A percentile compares a stretch with the other conserved stretches of the same genome.
Evolutionary conservation across 176 grass and related monocot genomes (phyloP).

Genomic region (Coix lacrymajobi): DNA sequence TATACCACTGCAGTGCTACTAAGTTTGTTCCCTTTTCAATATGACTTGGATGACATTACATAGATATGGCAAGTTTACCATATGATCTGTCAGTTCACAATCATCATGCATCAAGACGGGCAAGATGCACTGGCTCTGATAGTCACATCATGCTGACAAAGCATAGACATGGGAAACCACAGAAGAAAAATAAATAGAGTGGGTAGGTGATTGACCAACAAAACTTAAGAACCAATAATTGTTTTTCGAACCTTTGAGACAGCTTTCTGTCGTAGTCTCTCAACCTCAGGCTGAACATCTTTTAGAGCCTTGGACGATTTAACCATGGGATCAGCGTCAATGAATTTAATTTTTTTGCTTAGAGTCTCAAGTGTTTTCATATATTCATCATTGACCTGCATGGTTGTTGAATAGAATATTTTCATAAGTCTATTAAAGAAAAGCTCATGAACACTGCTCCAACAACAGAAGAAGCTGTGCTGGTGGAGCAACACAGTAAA

Average conservation of each 20-base stretch:
- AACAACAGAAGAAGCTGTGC: neutral
- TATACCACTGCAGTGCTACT: neutral
- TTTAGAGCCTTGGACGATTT: constrained; percentile 85
- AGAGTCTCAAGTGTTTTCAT: constrained; percentile 81
- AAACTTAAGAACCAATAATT: constrained; percentile 10
- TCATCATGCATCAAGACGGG: neutral
- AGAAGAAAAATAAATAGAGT: neutral
- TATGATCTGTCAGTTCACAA: neutral
- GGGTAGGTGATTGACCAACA: neutral
- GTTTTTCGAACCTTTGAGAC: constrained; percentile 81
- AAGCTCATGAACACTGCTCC: neutral
- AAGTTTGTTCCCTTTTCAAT: constrained; percentile 5
- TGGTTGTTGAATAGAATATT: constrained; percentile 26
- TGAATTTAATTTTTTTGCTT: constrained; percentile 90
- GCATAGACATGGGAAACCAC: neutral
- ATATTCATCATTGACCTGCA: constrained; percentile 93
- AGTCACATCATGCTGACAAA: constrained; percentile 1
- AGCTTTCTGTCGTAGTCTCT: constrained; percentile 84
- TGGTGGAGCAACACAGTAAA: neutral
- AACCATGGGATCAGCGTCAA: constrained; percentile 74
- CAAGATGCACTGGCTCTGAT: neutral
- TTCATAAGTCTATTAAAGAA: constrained; percentile 3
- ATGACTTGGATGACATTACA: neutral
- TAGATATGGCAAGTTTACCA: neutral
- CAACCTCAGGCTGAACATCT: constrained; percentile 88